Evolutionary conservation across 495 filamentous ascomycete species (phyloP).

Genomic region (Penicilliopsis zonata): DNA sequence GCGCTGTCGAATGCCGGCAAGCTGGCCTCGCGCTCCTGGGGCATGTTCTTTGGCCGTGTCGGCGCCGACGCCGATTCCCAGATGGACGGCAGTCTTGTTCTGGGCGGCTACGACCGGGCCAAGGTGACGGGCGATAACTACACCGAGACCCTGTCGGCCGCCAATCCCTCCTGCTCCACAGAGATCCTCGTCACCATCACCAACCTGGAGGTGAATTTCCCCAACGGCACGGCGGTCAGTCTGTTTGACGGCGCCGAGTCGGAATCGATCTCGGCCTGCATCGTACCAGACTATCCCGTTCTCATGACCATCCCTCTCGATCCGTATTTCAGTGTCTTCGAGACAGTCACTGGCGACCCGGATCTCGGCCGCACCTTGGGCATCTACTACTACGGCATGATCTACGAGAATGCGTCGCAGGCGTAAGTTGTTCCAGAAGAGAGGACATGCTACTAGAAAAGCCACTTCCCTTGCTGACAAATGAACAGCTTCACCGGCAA

Average conservation of each 20-base stretch:
- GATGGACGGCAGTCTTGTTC: constrained; percentile 26
- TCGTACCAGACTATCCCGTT: neutral
- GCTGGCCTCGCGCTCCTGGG: constrained; percentile 27
- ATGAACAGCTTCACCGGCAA: constrained; percentile 8
- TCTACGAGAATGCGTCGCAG: neutral
- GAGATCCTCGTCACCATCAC: constrained; percentile 22
- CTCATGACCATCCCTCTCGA: neutral
- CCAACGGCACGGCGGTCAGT: constrained; percentile 17
- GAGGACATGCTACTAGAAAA: neutral
- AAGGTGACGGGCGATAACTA: constrained; percentile 20
- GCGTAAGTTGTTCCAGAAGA: neutral
- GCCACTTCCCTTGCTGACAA: too few species aligned
- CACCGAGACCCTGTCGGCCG: constrained; percentile 10
- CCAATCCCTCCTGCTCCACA: constrained; percentile 12
- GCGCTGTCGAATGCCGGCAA: constrained; percentile 13
- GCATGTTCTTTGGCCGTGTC: constrained; percentile 29
- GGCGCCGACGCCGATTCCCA: constrained; percentile 12
- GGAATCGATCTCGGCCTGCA: constrained; percentile 1
- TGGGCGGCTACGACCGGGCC: constrained; percentile 33
- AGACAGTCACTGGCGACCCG: neutral
- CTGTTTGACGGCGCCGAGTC: neutral
- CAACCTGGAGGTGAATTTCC: constrained; percentile 19
- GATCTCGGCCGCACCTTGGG: constrained; percentile 1
- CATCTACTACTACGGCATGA: constrained; percentile 14
- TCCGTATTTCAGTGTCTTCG: neutral